Percentiles rank a stretch among this genome's conserved stretches.
Conservation (phyloP, 352 stramenopile species). For the Phytophthora pistaciae region DNA sequence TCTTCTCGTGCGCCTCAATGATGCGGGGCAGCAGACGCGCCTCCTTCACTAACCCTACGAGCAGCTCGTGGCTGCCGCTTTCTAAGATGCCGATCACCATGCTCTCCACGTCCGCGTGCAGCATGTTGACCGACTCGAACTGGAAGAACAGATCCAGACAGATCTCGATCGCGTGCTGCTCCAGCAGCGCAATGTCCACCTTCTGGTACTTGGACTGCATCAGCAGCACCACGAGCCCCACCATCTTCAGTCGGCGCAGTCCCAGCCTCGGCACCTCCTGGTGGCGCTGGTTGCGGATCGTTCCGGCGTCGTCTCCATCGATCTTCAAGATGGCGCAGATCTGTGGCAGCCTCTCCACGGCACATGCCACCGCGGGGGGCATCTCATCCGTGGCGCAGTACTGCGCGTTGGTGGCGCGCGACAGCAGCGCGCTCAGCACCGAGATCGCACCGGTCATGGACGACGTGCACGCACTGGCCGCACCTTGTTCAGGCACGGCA, state of each 20-base stretch:
- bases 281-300: conserved; percentile 78
- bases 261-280: conserved; percentile 78
- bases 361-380: conserved; percentile 60
- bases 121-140: conserved; percentile 91
- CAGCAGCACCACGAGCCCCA: conserved; percentile 78
- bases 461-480: conserved; percentile 55
- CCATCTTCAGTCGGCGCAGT: conserved; percentile 83
- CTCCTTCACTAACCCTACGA: conserved; percentile 83
- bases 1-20: conserved; percentile 81
- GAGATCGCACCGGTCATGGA: conserved; percentile 86
- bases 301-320: conserved; percentile 72
- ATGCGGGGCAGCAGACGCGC: conserved; percentile 75
- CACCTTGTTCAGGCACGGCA: conserved; percentile 50
- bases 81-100: conserved; percentile 89
- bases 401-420: conserved; percentile 78
- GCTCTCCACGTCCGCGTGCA: conserved; percentile 87
- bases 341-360: conserved; percentile 68
- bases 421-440: conserved; percentile 80
- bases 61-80: conserved; percentile 76
- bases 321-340: conserved; percentile 70
- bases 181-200: conserved; percentile 73
- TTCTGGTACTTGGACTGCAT: conserved; percentile 89
- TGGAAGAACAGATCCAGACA: conserved; percentile 90
- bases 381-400: conserved; percentile 77
- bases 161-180: conserved; percentile 75